A percentile compares a stretch with the other conserved stretches of the same genome.
phyloP scores from a whole-genome alignment of 805 yeast species.

The fission yeast (Schizosaccharomyces pombe) region DNA sequence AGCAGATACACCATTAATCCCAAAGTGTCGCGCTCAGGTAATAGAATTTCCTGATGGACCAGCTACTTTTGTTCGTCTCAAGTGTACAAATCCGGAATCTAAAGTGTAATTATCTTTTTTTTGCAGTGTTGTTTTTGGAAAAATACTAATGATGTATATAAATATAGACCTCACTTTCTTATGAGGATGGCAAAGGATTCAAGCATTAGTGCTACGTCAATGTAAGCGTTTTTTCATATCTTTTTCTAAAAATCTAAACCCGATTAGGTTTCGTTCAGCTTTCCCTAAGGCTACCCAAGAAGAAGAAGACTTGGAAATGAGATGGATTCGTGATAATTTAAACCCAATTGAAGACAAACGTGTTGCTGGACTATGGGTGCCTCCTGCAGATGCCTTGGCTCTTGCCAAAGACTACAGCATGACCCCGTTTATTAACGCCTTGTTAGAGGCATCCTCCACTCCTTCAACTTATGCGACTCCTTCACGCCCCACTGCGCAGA shows the following conservation, averaged over 20 bases:
- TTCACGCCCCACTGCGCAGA: background rate
- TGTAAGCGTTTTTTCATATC: background rate
- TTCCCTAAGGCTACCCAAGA: background rate
- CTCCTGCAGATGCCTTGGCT: background rate
- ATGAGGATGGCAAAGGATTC: background rate
- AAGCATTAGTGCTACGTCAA: background rate
- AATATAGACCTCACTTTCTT: background rate
- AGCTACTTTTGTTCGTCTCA: slow-evolving; percentile 3
- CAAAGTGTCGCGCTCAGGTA: background rate
- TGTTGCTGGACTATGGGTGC: background rate
- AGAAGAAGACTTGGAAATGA: slow-evolving; percentile 1
- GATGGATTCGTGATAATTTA: background rate
- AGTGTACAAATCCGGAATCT: background rate
- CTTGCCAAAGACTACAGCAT: background rate
- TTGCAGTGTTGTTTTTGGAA: too few species aligned
- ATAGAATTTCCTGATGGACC: slow-evolving; percentile 1
- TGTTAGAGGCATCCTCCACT: background rate
- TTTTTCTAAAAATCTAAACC: background rate
- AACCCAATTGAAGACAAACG: background rate
- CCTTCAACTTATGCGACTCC: slow-evolving; percentile 2
- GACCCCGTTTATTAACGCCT: background rate
- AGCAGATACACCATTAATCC: background rate
- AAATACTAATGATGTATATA: too few species aligned
- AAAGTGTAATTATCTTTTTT: background rate
- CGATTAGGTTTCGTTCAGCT: background rate